These are phyloP conservation scores for Endocalyx cinctus DNA, from an alignment of 2,329 filamentous ascomycete species.

Conservation along the genomic window DNA sequence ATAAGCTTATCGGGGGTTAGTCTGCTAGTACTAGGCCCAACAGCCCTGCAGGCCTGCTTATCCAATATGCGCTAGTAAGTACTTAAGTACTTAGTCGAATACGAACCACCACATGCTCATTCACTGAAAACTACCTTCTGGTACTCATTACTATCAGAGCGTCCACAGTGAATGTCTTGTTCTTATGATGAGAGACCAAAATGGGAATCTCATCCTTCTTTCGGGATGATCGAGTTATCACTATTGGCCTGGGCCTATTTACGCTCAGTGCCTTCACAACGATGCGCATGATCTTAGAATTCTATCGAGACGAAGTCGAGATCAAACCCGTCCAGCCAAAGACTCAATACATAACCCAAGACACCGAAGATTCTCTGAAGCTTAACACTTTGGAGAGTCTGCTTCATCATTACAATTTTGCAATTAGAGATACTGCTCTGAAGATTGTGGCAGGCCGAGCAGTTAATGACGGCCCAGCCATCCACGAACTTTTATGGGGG, in stretches of 20 bases:
- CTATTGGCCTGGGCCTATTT: conserved; percentile 51
- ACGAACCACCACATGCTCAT: no score
- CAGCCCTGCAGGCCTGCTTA: no score
- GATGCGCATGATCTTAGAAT: conserved; percentile 54
- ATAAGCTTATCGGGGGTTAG: no score
- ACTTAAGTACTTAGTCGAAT: no score
- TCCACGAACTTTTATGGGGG: conserved; percentile 50
- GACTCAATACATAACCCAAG: conserved; percentile 69
- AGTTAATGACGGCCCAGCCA: conserved; percentile 52
- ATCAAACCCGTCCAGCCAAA: conserved; percentile 62
- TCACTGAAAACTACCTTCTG: no score
- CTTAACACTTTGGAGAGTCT: conserved; percentile 63
- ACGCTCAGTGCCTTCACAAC: conserved; percentile 53
- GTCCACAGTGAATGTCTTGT: no score
- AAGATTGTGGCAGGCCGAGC: conserved; percentile 53
- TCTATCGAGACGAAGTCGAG: conserved; percentile 60
- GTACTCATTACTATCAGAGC: no score
- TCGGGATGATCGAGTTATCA: conserved; percentile 50
- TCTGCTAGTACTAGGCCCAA: no score
- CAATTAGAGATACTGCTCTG: conserved; percentile 64
- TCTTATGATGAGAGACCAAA: no score
- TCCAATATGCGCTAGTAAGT: no score
- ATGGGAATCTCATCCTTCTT: conserved; percentile 35
- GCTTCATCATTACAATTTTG: conserved; percentile 65
- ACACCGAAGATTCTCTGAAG: conserved; percentile 68